A percentile compares a stretch with the other conserved stretches of the same genome.
Evolutionary conservation across 73 alveolate species (phyloP).

Genomic region (Paramecium sexaurelia): DNA sequence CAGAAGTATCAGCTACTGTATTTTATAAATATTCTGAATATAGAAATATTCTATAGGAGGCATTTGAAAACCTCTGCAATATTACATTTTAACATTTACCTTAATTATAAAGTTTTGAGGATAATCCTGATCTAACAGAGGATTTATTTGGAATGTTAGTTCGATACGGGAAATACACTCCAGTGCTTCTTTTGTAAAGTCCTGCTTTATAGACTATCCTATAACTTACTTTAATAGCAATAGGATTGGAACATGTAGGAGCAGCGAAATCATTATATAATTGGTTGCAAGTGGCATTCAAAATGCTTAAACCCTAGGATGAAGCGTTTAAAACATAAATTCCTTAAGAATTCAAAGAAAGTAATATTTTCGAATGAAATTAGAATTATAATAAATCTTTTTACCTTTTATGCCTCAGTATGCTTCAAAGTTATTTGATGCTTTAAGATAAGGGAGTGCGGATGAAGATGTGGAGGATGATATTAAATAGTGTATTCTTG

Average conservation of each 20-base stretch:
- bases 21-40: slow-evolving; percentile 44
- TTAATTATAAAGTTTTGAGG: slow-evolving; percentile 31
- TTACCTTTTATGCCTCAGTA: background rate
- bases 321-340: background rate
- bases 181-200: background rate
- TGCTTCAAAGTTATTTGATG: background rate
- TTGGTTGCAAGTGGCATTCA: slow-evolving; percentile 45
- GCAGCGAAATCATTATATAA: slow-evolving; percentile 51
- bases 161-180: slow-evolving; percentile 40
- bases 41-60: background rate
- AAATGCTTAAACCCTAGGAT: background rate
- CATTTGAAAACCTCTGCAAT: slow-evolving; percentile 2
- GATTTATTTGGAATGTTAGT: slow-evolving; percentile 55
- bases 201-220: background rate
- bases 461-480: slow-evolving; percentile 54
- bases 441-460: background rate
- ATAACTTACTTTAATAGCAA: background rate
- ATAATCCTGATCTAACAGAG: slow-evolving; percentile 44
- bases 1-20: slow-evolving; percentile 47
- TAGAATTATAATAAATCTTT: background rate
- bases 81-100: slow-evolving; percentile 33
- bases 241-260: slow-evolving; percentile 21
- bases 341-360: background rate
- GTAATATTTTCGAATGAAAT: background rate
- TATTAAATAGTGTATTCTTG: slow-evolving; percentile 9